Evolutionary conservation across 148 eudicot genomes (phyloP), one percentile per base, ranked within the genome.

Genomic region (Cornus florida): DNA sequence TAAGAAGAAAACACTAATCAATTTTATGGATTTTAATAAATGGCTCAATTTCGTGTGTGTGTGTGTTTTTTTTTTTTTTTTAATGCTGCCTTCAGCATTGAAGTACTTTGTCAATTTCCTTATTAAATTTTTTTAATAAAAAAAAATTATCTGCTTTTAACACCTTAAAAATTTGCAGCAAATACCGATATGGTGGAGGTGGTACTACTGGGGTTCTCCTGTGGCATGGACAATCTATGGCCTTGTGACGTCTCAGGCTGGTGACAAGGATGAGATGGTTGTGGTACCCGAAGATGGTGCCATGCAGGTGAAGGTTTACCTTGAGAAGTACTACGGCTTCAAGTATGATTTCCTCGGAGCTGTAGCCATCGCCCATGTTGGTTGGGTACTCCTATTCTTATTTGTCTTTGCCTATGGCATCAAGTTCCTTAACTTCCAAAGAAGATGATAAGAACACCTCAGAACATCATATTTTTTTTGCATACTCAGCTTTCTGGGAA

Each of bases 141-240:
- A 11, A 53, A 53, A 53, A 53, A 4, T 7, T 11, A 53, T 53
- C 59, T 53, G 59, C 19, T 53, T 53, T 16, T 53, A 53, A 53
- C 59, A 53, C 17, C 59, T 53, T 14, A 11, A 11, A 0, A 4
- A 1, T 48, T 33, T 75, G 83, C 83, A 87, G 89, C 75, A 82
- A 82, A 87, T 87, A 23, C 89, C 89, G 0, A 84, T 87, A 71
- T 87, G 89, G 89, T 87, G 89, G 89, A 84, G 89, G 39, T 87
- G 89, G 89, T 87, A 87, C 79, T 87, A 87, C 80, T 87, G 89
- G 89, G 85, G 74, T 35, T 87, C 87, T 20, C 89, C 89, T 0
- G 82, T 84, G 76, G 85, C 89, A 35, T 87, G 89, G 89, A 84
- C 87, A 23, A 82, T 87, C 71, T 87, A 87, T 74, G 89, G 89